Evolutionary conservation across 305 asterid species (phyloP).

Genomic region (Plantago coronopus): DNA sequence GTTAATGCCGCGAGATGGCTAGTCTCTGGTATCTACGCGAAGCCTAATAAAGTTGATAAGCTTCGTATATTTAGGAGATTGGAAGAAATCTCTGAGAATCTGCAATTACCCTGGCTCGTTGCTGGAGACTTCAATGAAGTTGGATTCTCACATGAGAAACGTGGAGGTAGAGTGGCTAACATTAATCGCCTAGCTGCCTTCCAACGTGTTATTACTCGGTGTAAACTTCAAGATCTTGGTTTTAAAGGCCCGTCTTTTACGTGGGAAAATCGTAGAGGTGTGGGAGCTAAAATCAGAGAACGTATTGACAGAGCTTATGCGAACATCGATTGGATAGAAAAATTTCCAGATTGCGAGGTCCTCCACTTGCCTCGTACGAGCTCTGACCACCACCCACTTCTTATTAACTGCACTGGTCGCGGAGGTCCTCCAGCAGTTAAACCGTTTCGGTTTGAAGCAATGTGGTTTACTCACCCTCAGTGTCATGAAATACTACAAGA

Average conservation of each 20-base stretch:
- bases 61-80: neutral
- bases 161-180: neutral
- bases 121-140: neutral
- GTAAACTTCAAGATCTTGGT: neutral
- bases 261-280: neutral
- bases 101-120: neutral
- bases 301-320: neutral
- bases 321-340: neutral
- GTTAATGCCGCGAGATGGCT: neutral
- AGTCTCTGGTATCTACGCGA: neutral
- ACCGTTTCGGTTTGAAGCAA: neutral
- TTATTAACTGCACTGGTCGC: too few species aligned
- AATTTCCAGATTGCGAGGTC: neutral
- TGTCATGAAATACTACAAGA: neutral
- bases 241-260: neutral
- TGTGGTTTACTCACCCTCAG: neutral
- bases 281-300: neutral
- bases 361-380: neutral
- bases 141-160: neutral
- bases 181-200: neutral
- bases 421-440: too few species aligned
- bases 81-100: neutral
- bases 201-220: neutral
- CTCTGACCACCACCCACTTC: neutral
- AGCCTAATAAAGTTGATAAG: neutral